phyloP scores from a whole-genome alignment of 208 protist genomes.

The Leishmania arabica region DNA sequence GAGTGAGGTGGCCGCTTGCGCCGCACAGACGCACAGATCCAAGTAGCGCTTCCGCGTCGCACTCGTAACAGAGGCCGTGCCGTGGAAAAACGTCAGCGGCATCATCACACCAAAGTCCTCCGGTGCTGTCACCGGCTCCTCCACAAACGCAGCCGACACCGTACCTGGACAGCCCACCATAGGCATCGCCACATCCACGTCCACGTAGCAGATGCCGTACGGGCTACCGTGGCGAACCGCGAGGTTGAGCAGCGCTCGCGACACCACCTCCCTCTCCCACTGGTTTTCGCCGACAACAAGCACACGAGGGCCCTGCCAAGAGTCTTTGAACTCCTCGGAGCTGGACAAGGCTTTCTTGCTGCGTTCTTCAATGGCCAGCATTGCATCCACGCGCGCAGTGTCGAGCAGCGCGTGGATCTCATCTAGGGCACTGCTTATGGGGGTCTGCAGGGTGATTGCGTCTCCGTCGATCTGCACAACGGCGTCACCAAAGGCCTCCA shows the following conservation, averaged over 20 bases:
- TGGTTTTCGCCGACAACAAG: conserved; percentile 76
- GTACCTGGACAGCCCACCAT: conserved; percentile 75
- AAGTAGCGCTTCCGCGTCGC: conserved; percentile 77
- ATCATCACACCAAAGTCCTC: conserved; percentile 76
- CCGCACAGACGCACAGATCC: conserved; percentile 65
- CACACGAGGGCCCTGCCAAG: conserved; percentile 58
- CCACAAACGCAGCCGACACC: conserved; percentile 62
- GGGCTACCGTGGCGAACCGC: conserved; percentile 34
- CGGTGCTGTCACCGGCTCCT: conserved; percentile 60
- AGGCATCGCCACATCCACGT: conserved; percentile 80
- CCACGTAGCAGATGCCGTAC: conserved; percentile 63
- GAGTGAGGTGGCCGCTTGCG: conserved; percentile 56
- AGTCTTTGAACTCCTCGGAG: conserved; percentile 24
- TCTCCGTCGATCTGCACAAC: conserved; percentile 55
- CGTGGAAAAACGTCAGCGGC: conserved; percentile 84
- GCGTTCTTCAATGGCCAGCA: conserved; percentile 25
- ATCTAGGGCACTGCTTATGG: conserved; percentile 36
- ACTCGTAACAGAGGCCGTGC: conserved; percentile 45
- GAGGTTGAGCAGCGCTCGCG: conserved; percentile 68
- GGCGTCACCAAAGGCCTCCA: conserved; percentile 38
- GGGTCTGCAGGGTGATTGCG: conserved; percentile 19
- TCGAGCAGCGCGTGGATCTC: conserved; percentile 66
- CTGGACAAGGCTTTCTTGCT: conserved; percentile 4
- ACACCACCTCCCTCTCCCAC: conserved; percentile 67
- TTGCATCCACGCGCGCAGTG: conserved; percentile 49